A percentile compares a stretch with the other conserved stretches of the same genome.
Conservation (phyloP, 2,329 filamentous ascomycete genomes). For the Raffaelea albimanens region DNA sequence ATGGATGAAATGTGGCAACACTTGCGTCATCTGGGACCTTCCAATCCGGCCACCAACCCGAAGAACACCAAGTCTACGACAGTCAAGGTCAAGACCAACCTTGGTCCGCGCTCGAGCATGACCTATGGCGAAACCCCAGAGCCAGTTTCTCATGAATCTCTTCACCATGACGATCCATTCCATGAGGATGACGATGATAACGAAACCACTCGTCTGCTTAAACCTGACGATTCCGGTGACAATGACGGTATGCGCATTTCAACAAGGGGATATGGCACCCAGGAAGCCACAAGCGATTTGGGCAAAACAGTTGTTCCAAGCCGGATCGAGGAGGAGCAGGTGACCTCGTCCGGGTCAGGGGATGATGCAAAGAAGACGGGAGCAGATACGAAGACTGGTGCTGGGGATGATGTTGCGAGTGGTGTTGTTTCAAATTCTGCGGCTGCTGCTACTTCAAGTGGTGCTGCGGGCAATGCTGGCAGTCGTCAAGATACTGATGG, state of each 20-base stretch:
- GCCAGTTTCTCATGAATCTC: neutral
- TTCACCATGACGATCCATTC: slow-evolving; percentile 10
- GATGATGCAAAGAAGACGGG: too few relatives aligned
- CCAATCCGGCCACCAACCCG: slow-evolving; percentile 56
- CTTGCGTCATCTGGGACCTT: slow-evolving; percentile 56
- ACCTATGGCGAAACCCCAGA: neutral
- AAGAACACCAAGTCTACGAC: slow-evolving; percentile 51
- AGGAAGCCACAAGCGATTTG: too few relatives aligned
- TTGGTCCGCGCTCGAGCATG: neutral
- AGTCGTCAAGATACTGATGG: too few relatives aligned
- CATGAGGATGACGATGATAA: slow-evolving; percentile 19
- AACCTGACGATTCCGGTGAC: slow-evolving; percentile 22
- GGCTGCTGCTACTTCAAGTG: slow-evolving; percentile 26
- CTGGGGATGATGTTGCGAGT: too few relatives aligned
- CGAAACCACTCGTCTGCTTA: slow-evolving; percentile 32
- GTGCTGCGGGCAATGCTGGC: too few relatives aligned
- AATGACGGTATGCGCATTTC: too few relatives aligned
- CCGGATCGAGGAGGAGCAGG: too few relatives aligned
- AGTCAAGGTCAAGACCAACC: slow-evolving; percentile 52
- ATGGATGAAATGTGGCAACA: slow-evolving; percentile 54
- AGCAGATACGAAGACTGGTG: too few relatives aligned
- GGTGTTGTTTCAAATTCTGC: too few relatives aligned
- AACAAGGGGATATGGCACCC: too few relatives aligned
- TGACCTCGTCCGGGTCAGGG: too few relatives aligned
- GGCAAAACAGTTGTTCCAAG: too few relatives aligned